These are phyloP conservation scores for Dendrobium officinale DNA, from an alignment of 106 monocot species.

Conservation along the genomic window DNA sequence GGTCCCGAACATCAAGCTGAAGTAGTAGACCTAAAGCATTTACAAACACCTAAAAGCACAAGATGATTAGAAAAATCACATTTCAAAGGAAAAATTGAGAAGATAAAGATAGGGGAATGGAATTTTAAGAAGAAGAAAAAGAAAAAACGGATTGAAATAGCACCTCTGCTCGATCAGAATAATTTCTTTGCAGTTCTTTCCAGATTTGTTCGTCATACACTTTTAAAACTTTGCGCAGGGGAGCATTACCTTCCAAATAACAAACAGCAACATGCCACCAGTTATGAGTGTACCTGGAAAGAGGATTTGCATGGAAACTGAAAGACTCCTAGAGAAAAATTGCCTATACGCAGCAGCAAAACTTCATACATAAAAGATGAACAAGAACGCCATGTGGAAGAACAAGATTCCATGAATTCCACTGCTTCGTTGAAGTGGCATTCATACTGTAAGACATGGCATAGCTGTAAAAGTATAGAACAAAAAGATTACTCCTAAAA, in stretches of 20 bases:
- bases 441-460: slow-evolving; percentile 76
- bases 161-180: slow-evolving; percentile 64
- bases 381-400: slow-evolving; percentile 56
- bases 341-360: slow-evolving; percentile 1
- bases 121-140: background rate
- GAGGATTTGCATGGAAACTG: background rate
- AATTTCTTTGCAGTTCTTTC: slow-evolving; percentile 57
- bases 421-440: slow-evolving; percentile 81
- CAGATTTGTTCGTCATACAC: slow-evolving; percentile 58
- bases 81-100: background rate
- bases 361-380: slow-evolving; percentile 70
- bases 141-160: background rate
- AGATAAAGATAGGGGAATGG: background rate
- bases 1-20: slow-evolving; percentile 37
- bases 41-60: slow-evolving; percentile 67
- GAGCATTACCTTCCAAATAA: slow-evolving; percentile 78
- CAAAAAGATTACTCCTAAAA: background rate
- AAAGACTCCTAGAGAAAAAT: background rate
- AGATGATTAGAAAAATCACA: slow-evolving; percentile 19
- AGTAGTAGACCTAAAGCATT: slow-evolving; percentile 83
- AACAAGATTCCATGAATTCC: slow-evolving; percentile 72
- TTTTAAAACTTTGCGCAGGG: slow-evolving; percentile 54
- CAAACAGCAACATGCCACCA: slow-evolving; percentile 97
- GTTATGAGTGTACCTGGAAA: slow-evolving; percentile 65
- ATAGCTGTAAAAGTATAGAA: slow-evolving; percentile 37